Base-by-base conservation (phyloP, 2,329 filamentous ascomycete species). In the Aspergillus phoenicis region DNA sequence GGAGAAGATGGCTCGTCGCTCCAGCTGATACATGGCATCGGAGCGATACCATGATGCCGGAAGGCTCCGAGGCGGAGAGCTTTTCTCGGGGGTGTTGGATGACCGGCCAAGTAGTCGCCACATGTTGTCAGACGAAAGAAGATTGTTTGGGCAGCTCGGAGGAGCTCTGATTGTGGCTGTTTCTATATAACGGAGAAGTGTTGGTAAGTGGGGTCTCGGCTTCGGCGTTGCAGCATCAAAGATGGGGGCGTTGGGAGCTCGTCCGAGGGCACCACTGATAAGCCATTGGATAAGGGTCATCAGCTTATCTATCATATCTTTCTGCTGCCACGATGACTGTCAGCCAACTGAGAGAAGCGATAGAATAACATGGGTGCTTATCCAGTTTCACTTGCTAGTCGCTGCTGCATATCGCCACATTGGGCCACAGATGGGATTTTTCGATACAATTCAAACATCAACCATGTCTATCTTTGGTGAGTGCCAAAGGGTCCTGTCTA, bases 31-130 rank as follows among this genome's bases (percentile, higher is more conserved):
- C 58, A 71, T 63, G 2, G 63, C 65, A 22, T 66, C 63, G 2
- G 68, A 70, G n/a, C 63, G 64, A 59, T 71, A 70, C 68, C 68
- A 70, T 62, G 66, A 70, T 22, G 67, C 63, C 2, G 68, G 69
- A 0, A 70, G 60, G 20, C 61, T 63, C 20, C 64, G 62, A 24
- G 63, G 64, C 7, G 60, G 38, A 24, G 53, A 15, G 26, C 11
- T 39, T 26, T 56, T 28, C 22, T 39, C 41, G 1, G 45, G 20
- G 43, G 17, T 3, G 13, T 45, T 11, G 15, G 52, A 24, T 17
- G 49, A 24, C 8, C 17, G 47, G 22, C 60, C 52, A n/a, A 62
- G 39, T 13, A 62, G 17, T 36, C 51, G 56, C 56, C 60, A 59
- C 60, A 62, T 62, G 3, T 5, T 28, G 8, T 28, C 24, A 11